These are phyloP conservation scores for Setaria italica DNA, from an alignment of 202 grass and related monocot species.

Conservation along the genomic window DNA sequence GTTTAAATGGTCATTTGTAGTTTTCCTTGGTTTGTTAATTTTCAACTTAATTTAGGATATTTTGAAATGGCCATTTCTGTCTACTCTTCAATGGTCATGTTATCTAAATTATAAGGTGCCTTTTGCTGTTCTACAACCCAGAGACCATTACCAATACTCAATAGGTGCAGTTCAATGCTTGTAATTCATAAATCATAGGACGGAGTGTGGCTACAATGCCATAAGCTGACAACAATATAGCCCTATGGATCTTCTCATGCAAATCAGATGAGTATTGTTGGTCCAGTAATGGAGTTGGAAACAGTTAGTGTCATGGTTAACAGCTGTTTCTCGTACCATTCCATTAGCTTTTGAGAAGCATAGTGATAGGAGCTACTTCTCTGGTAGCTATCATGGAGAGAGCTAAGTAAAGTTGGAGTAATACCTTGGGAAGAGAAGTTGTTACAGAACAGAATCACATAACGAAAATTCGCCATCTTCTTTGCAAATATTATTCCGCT, in stretches of 20 bases:
- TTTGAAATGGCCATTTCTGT: background rate
- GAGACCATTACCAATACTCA: background rate
- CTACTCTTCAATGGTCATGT: background rate
- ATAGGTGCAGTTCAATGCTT: background rate
- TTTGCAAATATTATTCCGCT: conserved; percentile 34
- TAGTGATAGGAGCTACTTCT: conserved; percentile 8
- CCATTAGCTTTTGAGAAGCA: conserved; percentile 35
- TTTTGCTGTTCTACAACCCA: conserved; percentile 3
- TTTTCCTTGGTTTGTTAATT: conserved; percentile 36
- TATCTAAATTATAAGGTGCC: conserved; percentile 28
- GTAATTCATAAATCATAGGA: conserved; percentile 14
- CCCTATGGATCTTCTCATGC: background rate
- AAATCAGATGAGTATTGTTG: conserved; percentile 7
- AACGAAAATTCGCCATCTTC: background rate
- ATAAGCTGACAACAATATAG: conserved; percentile 8
- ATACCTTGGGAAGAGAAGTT: conserved; percentile 6
- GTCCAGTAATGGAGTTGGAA: conserved; percentile 24
- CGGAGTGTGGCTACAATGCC: background rate
- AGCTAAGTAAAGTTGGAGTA: conserved; percentile 8
- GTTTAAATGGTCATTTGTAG: conserved; percentile 16
- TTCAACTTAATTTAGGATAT: conserved; percentile 38
- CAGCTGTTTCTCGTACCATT: conserved; percentile 1
- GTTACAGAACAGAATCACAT: conserved; percentile 24
- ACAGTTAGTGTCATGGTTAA: conserved; percentile 21
- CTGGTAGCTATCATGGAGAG: conserved; percentile 14